These are phyloP conservation scores for Kodamaea laetipori DNA, from an alignment of 805 yeast genomes.

Conservation along the genomic window DNA sequence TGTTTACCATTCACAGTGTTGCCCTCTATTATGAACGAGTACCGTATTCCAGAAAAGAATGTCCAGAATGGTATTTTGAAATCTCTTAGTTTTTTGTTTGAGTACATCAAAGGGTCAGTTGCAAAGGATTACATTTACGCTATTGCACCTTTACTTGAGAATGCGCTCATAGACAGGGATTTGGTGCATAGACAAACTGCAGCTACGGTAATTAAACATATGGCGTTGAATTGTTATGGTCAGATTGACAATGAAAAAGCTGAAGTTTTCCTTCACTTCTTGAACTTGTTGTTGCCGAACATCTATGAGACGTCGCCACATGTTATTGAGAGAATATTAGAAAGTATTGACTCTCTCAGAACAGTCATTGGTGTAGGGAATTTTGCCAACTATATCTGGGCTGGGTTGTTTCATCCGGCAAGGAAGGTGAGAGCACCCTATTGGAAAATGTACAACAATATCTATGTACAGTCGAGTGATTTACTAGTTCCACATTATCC, in stretches of 20 bases:
- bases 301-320: slow-evolving; percentile 95
- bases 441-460: slow-evolving; percentile 80
- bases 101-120: slow-evolving; percentile 76
- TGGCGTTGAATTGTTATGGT: slow-evolving; percentile 80
- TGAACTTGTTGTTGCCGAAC: slow-evolving; percentile 85
- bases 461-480: slow-evolving; percentile 74
- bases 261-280: slow-evolving; percentile 72
- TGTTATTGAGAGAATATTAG: slow-evolving; percentile 79
- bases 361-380: slow-evolving; percentile 75
- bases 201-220: slow-evolving; percentile 78
- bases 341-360: slow-evolving; percentile 74
- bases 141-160: slow-evolving; percentile 75
- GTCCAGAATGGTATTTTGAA: slow-evolving; percentile 96
- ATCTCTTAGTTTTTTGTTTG: slow-evolving; percentile 87
- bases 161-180: slow-evolving; percentile 88
- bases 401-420: slow-evolving; percentile 94
- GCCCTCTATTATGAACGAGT: slow-evolving; percentile 95
- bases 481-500: slow-evolving; percentile 86
- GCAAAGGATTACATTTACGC: slow-evolving; percentile 82
- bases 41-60: slow-evolving; percentile 85
- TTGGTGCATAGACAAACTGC: slow-evolving; percentile 95
- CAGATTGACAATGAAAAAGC: slow-evolving; percentile 63
- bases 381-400: slow-evolving; percentile 74
- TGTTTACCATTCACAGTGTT: slow-evolving; percentile 92
- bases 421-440: slow-evolving; percentile 78